A percentile compares a stretch with the other conserved stretches of the same genome.
Evolutionary conservation across 148 eudicot genomes (phyloP).

Genomic region (Fagopyrum esculentum): DNA sequence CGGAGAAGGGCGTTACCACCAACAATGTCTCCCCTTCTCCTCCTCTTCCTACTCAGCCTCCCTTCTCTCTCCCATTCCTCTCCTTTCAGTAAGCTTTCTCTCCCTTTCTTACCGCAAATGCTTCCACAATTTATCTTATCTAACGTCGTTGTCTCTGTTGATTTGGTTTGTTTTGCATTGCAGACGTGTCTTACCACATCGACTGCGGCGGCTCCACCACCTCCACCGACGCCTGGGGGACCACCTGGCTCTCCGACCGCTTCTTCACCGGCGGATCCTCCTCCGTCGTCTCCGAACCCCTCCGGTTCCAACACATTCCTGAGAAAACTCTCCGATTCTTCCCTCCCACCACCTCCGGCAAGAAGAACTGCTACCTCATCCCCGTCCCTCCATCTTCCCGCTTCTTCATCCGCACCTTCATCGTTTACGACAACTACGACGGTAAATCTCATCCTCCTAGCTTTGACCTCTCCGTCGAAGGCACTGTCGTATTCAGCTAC

Average conservation of each 20-base stretch:
- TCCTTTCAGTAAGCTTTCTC: constrained; percentile 40
- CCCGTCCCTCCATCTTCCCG: constrained; percentile 39
- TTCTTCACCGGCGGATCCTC: constrained; percentile 61
- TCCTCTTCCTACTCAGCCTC: constrained; percentile 17
- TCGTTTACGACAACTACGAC: constrained; percentile 78
- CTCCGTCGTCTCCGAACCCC: constrained; percentile 80
- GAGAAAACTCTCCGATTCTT: constrained; percentile 86
- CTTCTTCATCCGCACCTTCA: constrained; percentile 63
- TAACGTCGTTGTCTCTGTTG: background rate
- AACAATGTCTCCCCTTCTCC: constrained; percentile 1
- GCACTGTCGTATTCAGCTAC: constrained; percentile 71
- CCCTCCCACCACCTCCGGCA: constrained; percentile 61
- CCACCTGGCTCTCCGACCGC: constrained; percentile 78
- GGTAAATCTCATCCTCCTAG: constrained; percentile 63
- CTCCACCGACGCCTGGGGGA: constrained; percentile 43
- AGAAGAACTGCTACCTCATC: constrained; percentile 71
- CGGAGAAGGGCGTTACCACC: background rate
- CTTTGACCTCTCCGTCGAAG: constrained; percentile 69
- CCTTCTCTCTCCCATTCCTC: constrained; percentile 25
- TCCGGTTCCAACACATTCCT: constrained; percentile 44
- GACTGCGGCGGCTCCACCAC: constrained; percentile 66
- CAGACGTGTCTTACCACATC: constrained; percentile 66
- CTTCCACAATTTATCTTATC: background rate
- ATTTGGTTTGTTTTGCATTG: background rate
- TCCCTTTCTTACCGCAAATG: background rate